Conservation (phyloP, 2,329 filamentous ascomycete species). For the Zalaria obscura region DNA sequence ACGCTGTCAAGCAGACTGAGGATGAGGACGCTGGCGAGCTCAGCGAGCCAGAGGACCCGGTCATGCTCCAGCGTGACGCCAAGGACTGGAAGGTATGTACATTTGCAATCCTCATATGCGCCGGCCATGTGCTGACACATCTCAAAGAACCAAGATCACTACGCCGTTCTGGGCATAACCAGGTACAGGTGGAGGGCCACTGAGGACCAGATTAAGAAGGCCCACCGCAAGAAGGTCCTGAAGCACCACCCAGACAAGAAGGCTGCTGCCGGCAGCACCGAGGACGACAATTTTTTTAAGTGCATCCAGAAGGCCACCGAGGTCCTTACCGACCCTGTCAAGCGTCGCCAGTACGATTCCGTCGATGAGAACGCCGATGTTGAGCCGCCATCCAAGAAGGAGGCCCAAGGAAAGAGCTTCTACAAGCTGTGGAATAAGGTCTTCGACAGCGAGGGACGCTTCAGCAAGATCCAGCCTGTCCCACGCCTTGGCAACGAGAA, state of each 20-base stretch:
- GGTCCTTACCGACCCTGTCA: conserved; percentile 78
- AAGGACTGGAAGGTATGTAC: conserved; percentile 93
- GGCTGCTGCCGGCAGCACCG: conserved; percentile 70
- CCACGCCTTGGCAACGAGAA: conserved; percentile 75
- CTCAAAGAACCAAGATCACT: conserved; percentile 78
- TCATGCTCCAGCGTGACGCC: conserved; percentile 83
- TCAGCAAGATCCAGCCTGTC: conserved; percentile 83
- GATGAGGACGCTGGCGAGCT: conserved; percentile 81
- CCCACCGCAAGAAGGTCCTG: conserved; percentile 98
- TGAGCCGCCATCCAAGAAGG: conserved; percentile 85
- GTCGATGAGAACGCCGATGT: conserved; percentile 90
- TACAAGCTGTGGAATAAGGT: conserved; percentile 89
- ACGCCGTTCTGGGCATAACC: conserved; percentile 83
- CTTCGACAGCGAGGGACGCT: conserved; percentile 84
- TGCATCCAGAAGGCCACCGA: conserved; percentile 98
- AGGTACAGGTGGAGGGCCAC: conserved; percentile 88
- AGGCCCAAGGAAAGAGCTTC: conserved; percentile 58
- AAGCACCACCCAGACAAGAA: conserved; percentile 99
- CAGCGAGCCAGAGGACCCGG: conserved; percentile 83
- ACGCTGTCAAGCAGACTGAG: conserved; percentile 90
- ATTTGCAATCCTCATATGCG: not conserved
- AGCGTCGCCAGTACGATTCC: conserved; percentile 89
- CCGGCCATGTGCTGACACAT: not conserved
- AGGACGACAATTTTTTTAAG: conserved; percentile 99
- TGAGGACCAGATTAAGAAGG: conserved; percentile 96